Conservation (phyloP, 2,329 filamentous ascomycete genomes). For the Hypoxylon sp. region DNA sequence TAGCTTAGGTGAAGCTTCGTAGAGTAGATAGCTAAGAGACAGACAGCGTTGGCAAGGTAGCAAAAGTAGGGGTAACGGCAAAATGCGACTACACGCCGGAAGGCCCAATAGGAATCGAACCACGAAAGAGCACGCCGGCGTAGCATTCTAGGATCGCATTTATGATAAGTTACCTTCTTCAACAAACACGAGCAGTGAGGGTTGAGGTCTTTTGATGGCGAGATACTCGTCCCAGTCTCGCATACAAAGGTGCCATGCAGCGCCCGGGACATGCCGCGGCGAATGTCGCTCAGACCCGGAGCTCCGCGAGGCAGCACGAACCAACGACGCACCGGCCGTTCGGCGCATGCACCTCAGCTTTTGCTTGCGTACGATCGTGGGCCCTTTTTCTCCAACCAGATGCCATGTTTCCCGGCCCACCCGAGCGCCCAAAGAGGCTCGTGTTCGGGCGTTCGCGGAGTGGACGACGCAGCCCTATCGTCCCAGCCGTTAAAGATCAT, state of each 20-base stretch:
- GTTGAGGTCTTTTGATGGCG: slow-evolving; percentile 15
- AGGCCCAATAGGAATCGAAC: slow-evolving; percentile 39
- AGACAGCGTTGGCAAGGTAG: background rate
- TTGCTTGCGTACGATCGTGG: slow-evolving; percentile 19
- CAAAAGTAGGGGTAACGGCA: slow-evolving; percentile 19
- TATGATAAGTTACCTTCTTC: slow-evolving; percentile 11
- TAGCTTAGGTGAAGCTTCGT: slow-evolving; percentile 15
- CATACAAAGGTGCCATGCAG: slow-evolving; percentile 10
- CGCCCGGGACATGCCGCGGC: slow-evolving; percentile 29
- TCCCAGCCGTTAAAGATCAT: slow-evolving; percentile 5
- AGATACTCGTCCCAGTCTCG: slow-evolving; percentile 28
- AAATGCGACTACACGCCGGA: slow-evolving; percentile 4
- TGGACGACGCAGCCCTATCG: slow-evolving; percentile 16
- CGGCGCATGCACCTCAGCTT: slow-evolving; percentile 26
- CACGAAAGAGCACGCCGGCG: slow-evolving; percentile 14
- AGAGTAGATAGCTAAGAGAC: slow-evolving; percentile 1
- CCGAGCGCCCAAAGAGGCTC: slow-evolving; percentile 1
- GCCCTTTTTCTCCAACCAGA: background rate
- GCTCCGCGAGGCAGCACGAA: slow-evolving; percentile 29
- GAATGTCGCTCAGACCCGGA: slow-evolving; percentile 21
- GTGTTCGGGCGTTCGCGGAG: slow-evolving; percentile 10
- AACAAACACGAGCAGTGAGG: background rate
- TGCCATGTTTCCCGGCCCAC: slow-evolving; percentile 3
- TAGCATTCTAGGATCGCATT: slow-evolving; percentile 2
- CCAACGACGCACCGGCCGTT: slow-evolving; percentile 32